Percentiles rank a stretch among this genome's conserved stretches.
phyloP scores from a whole-genome alignment of 805 yeast genomes.

The Wickerhamomyces queroliae region DNA sequence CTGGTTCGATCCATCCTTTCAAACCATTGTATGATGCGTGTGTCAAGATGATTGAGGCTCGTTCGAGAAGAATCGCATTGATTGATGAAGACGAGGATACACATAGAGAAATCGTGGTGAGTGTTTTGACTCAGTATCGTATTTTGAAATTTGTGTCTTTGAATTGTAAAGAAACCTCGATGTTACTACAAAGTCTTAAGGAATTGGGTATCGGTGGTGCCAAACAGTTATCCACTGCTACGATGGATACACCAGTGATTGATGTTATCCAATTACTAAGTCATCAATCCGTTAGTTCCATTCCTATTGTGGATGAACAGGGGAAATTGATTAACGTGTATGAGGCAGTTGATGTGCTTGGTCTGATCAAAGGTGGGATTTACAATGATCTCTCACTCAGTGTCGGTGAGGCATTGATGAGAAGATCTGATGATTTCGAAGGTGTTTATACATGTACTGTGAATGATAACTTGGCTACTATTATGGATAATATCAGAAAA shows the following conservation, averaged over 20 bases:
- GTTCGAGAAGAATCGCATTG: slow-evolving; percentile 89
- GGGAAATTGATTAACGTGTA: slow-evolving; percentile 76
- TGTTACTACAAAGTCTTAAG: slow-evolving; percentile 68
- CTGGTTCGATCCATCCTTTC: slow-evolving; percentile 85
- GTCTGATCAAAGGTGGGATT: slow-evolving; percentile 89
- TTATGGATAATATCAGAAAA: slow-evolving; percentile 88
- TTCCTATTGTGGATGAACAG: slow-evolving; percentile 84
- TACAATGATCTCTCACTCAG: slow-evolving; percentile 84
- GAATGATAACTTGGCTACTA: slow-evolving; percentile 78
- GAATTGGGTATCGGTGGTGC: slow-evolving; percentile 63
- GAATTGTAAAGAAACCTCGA: slow-evolving; percentile 91
- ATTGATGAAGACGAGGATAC: slow-evolving; percentile 93
- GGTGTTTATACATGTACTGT: slow-evolving; percentile 96
- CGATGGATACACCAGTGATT: slow-evolving; percentile 87
- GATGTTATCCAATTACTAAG: slow-evolving; percentile 85
- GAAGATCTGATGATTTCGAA: slow-evolving; percentile 93
- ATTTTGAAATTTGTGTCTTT: slow-evolving; percentile 92
- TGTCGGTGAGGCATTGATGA: slow-evolving; percentile 93
- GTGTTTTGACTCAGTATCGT: slow-evolving; percentile 93
- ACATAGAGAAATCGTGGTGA: slow-evolving; percentile 88
- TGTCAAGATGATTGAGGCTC: slow-evolving; percentile 79
- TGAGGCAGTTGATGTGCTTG: slow-evolving; percentile 92
- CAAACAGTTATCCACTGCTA: slow-evolving; percentile 61
- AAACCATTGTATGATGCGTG: slow-evolving; percentile 89
- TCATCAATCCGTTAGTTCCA: slow-evolving; percentile 77